Evolutionary conservation across 805 yeast genomes (phyloP), one percentile per base, ranked within the genome.

Genomic region (Saturnispora zaruensis): DNA sequence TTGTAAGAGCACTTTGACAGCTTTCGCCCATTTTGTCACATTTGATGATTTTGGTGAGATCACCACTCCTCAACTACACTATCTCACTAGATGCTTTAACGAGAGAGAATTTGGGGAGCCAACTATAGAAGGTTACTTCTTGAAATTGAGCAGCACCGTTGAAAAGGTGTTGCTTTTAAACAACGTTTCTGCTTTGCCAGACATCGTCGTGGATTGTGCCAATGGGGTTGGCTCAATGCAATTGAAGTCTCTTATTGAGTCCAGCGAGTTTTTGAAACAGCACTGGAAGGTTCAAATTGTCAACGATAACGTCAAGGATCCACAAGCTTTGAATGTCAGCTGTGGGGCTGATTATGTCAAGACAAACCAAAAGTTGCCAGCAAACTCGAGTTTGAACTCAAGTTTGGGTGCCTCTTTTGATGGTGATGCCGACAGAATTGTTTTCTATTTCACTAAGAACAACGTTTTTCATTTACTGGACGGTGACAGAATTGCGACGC

Each of bases 291-390:
- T 74, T 48, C 56, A 25, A 11, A 59, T 74, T 24, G 75, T 82
- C 20, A 89, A 89, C 60, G 77, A 71, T 48, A 65, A 75, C 13
- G 80, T 73, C 58, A 58, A 68, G 18, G 62, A 66, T 14, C 89
- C 96, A 1, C 62, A 69, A 1, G 63, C 70, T 25, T 74, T 93
- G 57, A 93, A 93, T 65, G 77, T 70, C 23, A 74, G 79, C 46
- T 91, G 98, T 63, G 99, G 99, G 48, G 98, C 99, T 6, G 99
- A 93, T 66, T 91, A 68, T 61, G 99, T 93, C 49, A 93, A 93
- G 66, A 88, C 96, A 3, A 79, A 81, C 63, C 98, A 93, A 61
- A 73, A 67, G 49, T 72, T 84, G 42, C 99, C 99, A 6, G 65
- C 70, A 3, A 82, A 81, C 37, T 51, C 55, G 21, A 36, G 46